Base-by-base conservation (phyloP, 2,329 filamentous ascomycete genomes). In the Juglanconis juglandina region DNA sequence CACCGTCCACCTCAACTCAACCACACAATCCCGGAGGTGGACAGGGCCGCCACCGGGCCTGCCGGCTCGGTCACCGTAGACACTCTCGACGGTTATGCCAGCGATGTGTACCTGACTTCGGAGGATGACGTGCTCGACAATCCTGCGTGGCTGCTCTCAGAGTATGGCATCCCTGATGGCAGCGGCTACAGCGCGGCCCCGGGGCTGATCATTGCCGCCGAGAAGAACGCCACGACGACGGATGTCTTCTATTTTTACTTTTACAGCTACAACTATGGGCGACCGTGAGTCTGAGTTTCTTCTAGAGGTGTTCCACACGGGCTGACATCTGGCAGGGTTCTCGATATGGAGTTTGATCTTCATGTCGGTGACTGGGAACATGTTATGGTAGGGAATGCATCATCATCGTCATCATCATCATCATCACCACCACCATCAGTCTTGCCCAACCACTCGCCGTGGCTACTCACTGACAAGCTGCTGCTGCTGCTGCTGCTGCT, bases 351-450 rank as follows among this genome's bases (percentile, higher is more conserved):
- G 30, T 69, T 69, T 49, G 65, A 64, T 49, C 61, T 68, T 47
- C 67, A 68, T 47, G 65, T 68, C 7, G 67, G 67, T 11, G 67
- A 69, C 55, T 69, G 67, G 67, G 67, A 69, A 47, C 67, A 69
- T 47, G 60, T 55, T 10, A 66, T 69, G 64, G 66, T 68, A 33
- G 17, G 17, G 17, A 17, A 17, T 17, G 17, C 17, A 17, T 17
- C 17, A 17, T 17, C 17, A 17, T 17, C 17, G 17, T 17, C 17
- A 17, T 17, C 17, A 17, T 17, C 17, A 17, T 17, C 17, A 17
- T 17, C 17, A 17, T 17, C 44, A 3, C 14, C 48, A 4, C 48
- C 3, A 17, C 5, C 30, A 13, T n/a, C 32, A 5, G 9, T 32
- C 13, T 51, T 9, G 30, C 24, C 46, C 46, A 5, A 48, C 24